Evolutionary conservation across 2,329 filamentous ascomycete genomes (phyloP).

Genomic region (Ambrosiella beaveri): DNA sequence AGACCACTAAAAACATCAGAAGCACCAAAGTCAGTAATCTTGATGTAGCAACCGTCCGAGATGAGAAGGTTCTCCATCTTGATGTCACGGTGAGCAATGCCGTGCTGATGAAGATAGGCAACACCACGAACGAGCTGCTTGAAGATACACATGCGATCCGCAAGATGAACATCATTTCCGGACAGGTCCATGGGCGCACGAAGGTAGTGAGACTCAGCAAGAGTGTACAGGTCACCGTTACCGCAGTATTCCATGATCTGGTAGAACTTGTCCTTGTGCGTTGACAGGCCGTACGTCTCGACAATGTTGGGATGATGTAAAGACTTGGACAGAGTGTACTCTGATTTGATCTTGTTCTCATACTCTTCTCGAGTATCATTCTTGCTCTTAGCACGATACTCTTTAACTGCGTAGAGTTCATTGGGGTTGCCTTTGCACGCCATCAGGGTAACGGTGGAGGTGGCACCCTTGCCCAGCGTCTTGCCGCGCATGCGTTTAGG

Average conservation of each 20-base stretch:
- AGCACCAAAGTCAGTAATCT: slow-evolving; percentile 84
- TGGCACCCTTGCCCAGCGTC: slow-evolving; percentile 65
- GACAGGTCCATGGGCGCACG: slow-evolving; percentile 20
- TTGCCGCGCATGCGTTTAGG: slow-evolving; percentile 55
- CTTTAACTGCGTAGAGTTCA: slow-evolving; percentile 70
- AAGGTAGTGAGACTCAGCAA: slow-evolving; percentile 58
- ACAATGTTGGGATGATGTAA: slow-evolving; percentile 78
- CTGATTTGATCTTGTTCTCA: slow-evolving; percentile 77
- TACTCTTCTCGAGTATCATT: slow-evolving; percentile 59
- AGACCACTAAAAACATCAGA: slow-evolving; percentile 71
- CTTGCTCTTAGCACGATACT: slow-evolving; percentile 58
- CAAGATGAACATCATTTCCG: slow-evolving; percentile 18
- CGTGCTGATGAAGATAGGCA: slow-evolving; percentile 63
- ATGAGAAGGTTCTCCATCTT: slow-evolving; percentile 78
- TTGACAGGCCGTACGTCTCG: slow-evolving; percentile 60
- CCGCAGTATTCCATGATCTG: slow-evolving; percentile 89
- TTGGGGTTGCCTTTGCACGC: slow-evolving; percentile 42
- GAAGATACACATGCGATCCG: slow-evolving; percentile 68
- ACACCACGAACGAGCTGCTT: slow-evolving; percentile 76
- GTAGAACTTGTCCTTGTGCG: slow-evolving; percentile 60
- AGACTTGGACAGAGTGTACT: slow-evolving; percentile 75
- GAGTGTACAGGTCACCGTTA: slow-evolving; percentile 60
- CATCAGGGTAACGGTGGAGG: slow-evolving; percentile 71
- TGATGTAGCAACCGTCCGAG: slow-evolving; percentile 61
- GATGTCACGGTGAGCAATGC: slow-evolving; percentile 80